Conservation (phyloP, 1,284 basidiomycete genomes). For the Cutaneotrichosporon sp. region DNA sequence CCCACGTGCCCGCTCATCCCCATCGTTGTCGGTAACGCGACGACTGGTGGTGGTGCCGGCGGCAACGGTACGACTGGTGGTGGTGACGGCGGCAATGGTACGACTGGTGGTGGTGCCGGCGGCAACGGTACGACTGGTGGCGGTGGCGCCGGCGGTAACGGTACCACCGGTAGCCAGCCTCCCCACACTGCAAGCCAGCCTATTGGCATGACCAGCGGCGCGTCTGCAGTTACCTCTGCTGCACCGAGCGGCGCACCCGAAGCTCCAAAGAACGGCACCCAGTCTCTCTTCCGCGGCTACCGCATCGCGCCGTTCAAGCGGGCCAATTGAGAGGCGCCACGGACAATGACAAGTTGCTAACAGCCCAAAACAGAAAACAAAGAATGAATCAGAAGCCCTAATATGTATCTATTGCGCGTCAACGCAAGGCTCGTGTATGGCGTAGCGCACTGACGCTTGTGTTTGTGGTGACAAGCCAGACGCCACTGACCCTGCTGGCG, state of each 20-base stretch:
- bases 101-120: no score
- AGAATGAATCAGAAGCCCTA: no score
- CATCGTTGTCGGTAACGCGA: constrained; percentile 22
- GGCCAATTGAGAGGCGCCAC: not conserved
- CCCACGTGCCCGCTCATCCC: constrained; percentile 63
- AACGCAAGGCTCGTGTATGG: no score
- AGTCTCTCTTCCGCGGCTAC: constrained; percentile 4
- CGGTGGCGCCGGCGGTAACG: not conserved
- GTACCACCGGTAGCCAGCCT: no score
- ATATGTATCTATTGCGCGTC: no score
- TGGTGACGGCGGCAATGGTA: not conserved
- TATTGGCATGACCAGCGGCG: not conserved
- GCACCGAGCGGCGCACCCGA: not conserved
- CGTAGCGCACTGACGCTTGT: no score
- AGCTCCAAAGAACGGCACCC: not conserved
- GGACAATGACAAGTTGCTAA: not conserved
- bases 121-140: no score
- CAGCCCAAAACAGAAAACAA: no score
- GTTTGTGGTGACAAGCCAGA: no score
- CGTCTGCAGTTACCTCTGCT: not conserved
- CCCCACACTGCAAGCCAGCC: not conserved
- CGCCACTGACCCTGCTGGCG: no score
- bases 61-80: not conserved
- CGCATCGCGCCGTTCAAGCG: not conserved
- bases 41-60: constrained; percentile 1